A percentile compares a stretch with the other conserved stretches of the same genome.
Evolutionary conservation across 2,329 filamentous ascomycete genomes (phyloP).

Genomic region (Boeremia exigua): DNA sequence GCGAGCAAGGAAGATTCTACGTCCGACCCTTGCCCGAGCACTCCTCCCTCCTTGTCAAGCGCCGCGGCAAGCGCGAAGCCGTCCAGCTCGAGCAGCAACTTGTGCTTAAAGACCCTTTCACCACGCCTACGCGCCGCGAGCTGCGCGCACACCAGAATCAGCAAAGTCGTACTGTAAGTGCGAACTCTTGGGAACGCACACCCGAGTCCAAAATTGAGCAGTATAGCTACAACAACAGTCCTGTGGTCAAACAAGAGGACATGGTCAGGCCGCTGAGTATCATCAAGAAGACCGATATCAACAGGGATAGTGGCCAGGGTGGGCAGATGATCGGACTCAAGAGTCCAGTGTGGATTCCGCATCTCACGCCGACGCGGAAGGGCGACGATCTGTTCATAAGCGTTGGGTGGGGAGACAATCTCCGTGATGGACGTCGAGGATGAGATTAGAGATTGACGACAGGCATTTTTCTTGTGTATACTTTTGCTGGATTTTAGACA

Average conservation of each 20-base stretch:
- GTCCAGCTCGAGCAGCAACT: conserved; percentile 41
- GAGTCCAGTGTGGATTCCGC: conserved; percentile 66
- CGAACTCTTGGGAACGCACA: conserved; percentile 25
- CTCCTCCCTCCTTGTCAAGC: conserved; percentile 47
- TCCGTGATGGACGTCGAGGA: neutral
- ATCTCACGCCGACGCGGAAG: conserved; percentile 69
- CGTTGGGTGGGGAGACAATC: conserved; percentile 37
- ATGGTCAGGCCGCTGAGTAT: conserved; percentile 38
- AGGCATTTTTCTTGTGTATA: conserved; percentile 1
- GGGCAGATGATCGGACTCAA: conserved; percentile 34
- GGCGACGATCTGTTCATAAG: conserved; percentile 68
- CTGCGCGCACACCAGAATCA: conserved; percentile 5
- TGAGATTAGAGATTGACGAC: neutral
- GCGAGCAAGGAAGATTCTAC: conserved; percentile 5
- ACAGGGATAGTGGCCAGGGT: conserved; percentile 6
- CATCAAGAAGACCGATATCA: conserved; percentile 6
- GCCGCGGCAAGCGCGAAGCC: conserved; percentile 43
- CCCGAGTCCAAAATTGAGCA: conserved; percentile 29
- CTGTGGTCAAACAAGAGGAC: conserved; percentile 30
- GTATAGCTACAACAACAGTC: conserved; percentile 24
- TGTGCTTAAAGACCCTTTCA: conserved; percentile 34
- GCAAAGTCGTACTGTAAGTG: conserved; percentile 28
- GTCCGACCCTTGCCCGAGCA: conserved; percentile 11
- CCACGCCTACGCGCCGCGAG: conserved; percentile 32
- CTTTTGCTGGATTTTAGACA: neutral